Evolutionary conservation across 768 basidiomycete genomes (phyloP).

Genomic region (Lyophyllum atratum): DNA sequence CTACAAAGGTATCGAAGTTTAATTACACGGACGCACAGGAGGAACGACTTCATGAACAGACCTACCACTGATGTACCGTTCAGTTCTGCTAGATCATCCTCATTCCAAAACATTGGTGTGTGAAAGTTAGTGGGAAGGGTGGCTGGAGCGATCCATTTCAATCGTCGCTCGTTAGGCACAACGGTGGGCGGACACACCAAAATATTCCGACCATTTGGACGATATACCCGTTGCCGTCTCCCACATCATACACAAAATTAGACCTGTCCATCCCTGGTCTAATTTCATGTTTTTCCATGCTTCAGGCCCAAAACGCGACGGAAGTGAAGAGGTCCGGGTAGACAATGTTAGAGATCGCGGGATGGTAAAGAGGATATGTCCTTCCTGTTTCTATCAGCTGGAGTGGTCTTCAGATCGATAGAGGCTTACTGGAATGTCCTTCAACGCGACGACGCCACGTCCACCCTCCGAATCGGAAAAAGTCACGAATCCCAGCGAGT

Average conservation of each 20-base stretch:
- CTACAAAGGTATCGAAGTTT: slow-evolving; percentile 37
- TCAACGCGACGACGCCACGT: slow-evolving; percentile 72
- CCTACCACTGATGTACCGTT: slow-evolving; percentile 86
- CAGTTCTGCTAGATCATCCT: slow-evolving; percentile 71
- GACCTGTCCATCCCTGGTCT: slow-evolving; percentile 77
- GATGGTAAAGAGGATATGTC: slow-evolving; percentile 76
- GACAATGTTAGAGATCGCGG: slow-evolving; percentile 80
- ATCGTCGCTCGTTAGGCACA: background rate
- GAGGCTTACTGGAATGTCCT: slow-evolving; percentile 65
- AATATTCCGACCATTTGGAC: slow-evolving; percentile 74
- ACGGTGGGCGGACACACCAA: slow-evolving; percentile 46
- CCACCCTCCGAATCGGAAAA: slow-evolving; percentile 59
- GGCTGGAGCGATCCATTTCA: slow-evolving; percentile 35
- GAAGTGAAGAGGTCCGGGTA: slow-evolving; percentile 72
- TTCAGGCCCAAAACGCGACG: slow-evolving; percentile 53
- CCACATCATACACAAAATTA: slow-evolving; percentile 97
- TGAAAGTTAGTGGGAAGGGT: slow-evolving; percentile 74
- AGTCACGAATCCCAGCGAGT: slow-evolving; percentile 43
- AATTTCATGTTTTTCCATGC: slow-evolving; percentile 66
- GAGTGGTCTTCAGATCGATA: background rate
- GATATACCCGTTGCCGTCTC: slow-evolving; percentile 66
- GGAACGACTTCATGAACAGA: slow-evolving; percentile 37
- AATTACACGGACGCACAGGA: slow-evolving; percentile 2
- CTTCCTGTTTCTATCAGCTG: slow-evolving; percentile 51
- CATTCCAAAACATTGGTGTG: slow-evolving; percentile 94